Conservation (phyloP, 768 basidiomycete species). For the Cystofilobasidium macerans region DNA sequence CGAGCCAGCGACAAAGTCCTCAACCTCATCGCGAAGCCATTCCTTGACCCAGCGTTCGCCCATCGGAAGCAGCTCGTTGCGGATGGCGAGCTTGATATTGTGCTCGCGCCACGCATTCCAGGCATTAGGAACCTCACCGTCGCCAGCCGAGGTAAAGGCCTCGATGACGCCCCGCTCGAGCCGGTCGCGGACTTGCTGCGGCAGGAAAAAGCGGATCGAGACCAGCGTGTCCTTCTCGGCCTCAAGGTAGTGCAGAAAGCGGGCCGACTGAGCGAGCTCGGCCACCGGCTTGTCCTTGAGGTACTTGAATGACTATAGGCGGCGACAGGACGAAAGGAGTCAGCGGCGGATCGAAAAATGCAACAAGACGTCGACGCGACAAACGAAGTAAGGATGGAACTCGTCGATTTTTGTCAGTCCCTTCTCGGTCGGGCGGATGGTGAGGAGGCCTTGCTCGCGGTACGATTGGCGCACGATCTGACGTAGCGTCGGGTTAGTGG, state of each 20-base stretch:
- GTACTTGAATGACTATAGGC: slow-evolving; percentile 81
- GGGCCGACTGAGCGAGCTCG: slow-evolving; percentile 58
- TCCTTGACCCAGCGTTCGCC: slow-evolving; percentile 83
- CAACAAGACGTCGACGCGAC: slow-evolving; percentile 35
- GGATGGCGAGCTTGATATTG: slow-evolving; percentile 65
- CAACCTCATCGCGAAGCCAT: slow-evolving; percentile 77
- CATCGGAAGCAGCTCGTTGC: slow-evolving; percentile 69
- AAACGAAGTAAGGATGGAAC: slow-evolving; percentile 44
- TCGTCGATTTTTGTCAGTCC: slow-evolving; percentile 49
- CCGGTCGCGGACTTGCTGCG: slow-evolving; percentile 50
- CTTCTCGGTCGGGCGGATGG: slow-evolving; percentile 75
- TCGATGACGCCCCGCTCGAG: slow-evolving; percentile 67
- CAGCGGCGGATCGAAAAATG: slow-evolving; percentile 13
- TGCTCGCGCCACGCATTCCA: slow-evolving; percentile 82
- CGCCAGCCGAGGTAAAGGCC: slow-evolving; percentile 72
- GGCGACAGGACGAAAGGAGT: background rate
- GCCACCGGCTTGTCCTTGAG: slow-evolving; percentile 62
- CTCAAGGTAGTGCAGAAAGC: slow-evolving; percentile 79
- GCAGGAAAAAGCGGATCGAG: slow-evolving; percentile 58
- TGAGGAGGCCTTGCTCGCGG: slow-evolving; percentile 60
- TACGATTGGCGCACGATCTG: slow-evolving; percentile 65
- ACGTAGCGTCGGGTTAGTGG: slow-evolving; percentile 80
- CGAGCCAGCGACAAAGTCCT: slow-evolving; percentile 62
- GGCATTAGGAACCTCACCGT: slow-evolving; percentile 68
- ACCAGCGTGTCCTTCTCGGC: slow-evolving; percentile 86